Conservation (phyloP, 192 early-diverging fungal species). For the Umbelopsis isabellina region DNA sequence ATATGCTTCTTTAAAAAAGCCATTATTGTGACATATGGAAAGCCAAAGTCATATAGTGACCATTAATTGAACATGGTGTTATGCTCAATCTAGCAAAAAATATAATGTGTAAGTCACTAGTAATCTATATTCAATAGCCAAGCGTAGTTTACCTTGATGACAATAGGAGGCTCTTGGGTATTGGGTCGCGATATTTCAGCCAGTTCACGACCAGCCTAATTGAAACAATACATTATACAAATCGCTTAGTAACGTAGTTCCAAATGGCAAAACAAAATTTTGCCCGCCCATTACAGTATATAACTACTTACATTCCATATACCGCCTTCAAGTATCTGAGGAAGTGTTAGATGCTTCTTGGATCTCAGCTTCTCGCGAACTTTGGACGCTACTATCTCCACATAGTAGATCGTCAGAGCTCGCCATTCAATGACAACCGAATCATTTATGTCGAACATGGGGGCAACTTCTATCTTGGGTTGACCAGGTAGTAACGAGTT, state of each 20-base stretch:
- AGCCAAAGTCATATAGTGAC: not conserved
- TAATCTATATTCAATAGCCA: not conserved
- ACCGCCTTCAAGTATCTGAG: constrained; percentile 87
- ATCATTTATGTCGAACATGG: constrained; percentile 77
- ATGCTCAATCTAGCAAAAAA: not conserved
- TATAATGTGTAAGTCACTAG: not conserved
- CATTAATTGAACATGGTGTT: constrained; percentile 6
- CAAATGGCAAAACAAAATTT: too few relatives aligned
- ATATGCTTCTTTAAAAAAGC: too few relatives aligned
- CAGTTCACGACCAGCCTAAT: constrained; percentile 76
- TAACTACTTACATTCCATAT: constrained; percentile 78
- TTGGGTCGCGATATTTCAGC: constrained; percentile 76
- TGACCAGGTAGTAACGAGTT: constrained; percentile 43
- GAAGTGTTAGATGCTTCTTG: constrained; percentile 65
- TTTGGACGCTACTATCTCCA: constrained; percentile 73
- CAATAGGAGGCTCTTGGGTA: constrained; percentile 91
- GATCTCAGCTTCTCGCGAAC: constrained; percentile 65
- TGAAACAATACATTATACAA: constrained; percentile 6
- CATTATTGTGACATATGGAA: too few relatives aligned
- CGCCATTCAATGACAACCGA: constrained; percentile 93
- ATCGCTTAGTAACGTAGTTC: not conserved
- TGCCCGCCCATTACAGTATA: not conserved
- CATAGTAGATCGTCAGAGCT: constrained; percentile 80
- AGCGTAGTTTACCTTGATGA: constrained; percentile 55
- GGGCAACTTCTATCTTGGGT: constrained; percentile 53